Conservation (phyloP, 164 flowering plant genomes). For the Sedum album region DNA sequence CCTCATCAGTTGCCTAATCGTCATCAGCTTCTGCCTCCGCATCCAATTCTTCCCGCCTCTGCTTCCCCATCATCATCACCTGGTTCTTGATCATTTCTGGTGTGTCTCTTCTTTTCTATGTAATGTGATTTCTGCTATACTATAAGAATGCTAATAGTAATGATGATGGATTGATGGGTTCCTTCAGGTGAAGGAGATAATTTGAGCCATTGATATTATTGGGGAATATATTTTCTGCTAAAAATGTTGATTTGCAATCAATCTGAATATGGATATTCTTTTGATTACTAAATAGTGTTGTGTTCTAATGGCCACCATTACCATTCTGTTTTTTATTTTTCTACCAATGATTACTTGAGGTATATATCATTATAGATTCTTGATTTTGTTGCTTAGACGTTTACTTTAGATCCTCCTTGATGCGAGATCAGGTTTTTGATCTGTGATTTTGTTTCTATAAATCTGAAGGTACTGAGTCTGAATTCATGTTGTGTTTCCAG, state of each 20-base stretch:
- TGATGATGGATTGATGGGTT: background rate
- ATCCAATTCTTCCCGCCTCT: slow-evolving; percentile 5
- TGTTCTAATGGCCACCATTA: background rate
- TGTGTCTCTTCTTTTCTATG: background rate
- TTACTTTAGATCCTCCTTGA: background rate
- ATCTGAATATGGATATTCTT: background rate
- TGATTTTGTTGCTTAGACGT: background rate
- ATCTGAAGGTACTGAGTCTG: background rate
- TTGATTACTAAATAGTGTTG: background rate
- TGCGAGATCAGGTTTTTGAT: background rate
- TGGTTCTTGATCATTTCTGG: background rate
- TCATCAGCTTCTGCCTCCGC: slow-evolving; percentile 23
- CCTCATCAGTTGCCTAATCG: slow-evolving; percentile 5
- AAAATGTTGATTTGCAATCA: background rate
- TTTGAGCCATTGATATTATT: background rate
- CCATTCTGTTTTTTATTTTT: background rate
- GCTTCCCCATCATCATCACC: background rate
- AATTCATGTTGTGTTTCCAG: background rate
- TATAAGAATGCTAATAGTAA: background rate
- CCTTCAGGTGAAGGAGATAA: background rate
- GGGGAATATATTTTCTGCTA: background rate
- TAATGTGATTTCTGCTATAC: background rate
- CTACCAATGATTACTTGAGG: background rate
- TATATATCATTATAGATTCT: background rate
- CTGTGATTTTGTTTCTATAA: background rate